phyloP scores from a whole-genome alignment of 2,329 filamentous ascomycete genomes.

The Beauveria medogensis region DNA sequence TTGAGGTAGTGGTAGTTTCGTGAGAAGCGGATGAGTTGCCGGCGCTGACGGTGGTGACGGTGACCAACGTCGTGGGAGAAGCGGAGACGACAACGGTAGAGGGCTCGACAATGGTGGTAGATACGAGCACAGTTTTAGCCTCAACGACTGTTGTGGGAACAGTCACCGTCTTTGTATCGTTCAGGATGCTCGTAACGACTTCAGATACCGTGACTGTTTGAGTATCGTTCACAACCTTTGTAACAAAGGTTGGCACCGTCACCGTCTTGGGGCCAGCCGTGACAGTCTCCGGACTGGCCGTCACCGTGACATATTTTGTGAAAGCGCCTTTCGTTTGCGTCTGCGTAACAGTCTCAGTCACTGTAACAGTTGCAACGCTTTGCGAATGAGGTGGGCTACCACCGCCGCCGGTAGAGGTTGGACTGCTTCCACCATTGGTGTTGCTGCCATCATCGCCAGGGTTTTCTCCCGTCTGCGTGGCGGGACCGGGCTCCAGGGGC shows the following conservation, averaged over 20 bases:
- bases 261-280: not conserved
- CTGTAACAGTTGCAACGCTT: slow-evolving; percentile 12
- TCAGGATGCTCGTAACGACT: not conserved
- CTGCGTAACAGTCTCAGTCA: slow-evolving; percentile 25
- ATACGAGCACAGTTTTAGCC: not conserved
- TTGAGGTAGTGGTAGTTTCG: not conserved
- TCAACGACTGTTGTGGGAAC: not conserved
- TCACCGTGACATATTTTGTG: slow-evolving; percentile 21
- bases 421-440: slow-evolving; percentile 14
- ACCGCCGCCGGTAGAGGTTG: slow-evolving; percentile 5
- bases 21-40: not conserved
- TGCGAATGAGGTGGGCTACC: not conserved
- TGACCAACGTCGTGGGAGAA: slow-evolving; percentile 19
- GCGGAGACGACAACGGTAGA: slow-evolving; percentile 22
- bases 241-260: not conserved
- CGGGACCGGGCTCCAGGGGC: slow-evolving; percentile 26
- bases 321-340: slow-evolving; percentile 23
- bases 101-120: slow-evolving; percentile 13
- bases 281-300: slow-evolving; percentile 14
- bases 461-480: not conserved
- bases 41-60: slow-evolving; percentile 17
- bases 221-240: slow-evolving; percentile 10
- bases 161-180: not conserved
- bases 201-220: slow-evolving; percentile 21
- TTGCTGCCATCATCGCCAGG: slow-evolving; percentile 16